A percentile compares a stretch with the other conserved stretches of the same genome.
phyloP scores from a whole-genome alignment of 768 basidiomycete species.

The Mrakia hoshinonis region DNA sequence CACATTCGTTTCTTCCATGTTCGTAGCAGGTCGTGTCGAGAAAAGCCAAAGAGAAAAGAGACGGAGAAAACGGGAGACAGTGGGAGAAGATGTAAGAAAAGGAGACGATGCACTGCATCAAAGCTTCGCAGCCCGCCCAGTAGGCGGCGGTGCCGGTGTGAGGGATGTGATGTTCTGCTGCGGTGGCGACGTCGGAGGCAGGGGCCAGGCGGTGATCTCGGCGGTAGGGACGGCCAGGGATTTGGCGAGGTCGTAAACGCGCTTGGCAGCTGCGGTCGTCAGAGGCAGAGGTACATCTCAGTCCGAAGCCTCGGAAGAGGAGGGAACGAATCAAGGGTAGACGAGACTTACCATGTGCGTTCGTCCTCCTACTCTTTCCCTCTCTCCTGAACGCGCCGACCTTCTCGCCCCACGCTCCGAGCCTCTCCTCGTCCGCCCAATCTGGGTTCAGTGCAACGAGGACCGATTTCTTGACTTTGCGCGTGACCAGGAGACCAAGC shows the following conservation, averaged over 20 bases:
- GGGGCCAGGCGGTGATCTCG: conserved; percentile 14
- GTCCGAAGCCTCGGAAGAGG: too few species aligned
- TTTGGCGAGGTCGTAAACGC: conserved; percentile 15
- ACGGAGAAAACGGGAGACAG: neutral
- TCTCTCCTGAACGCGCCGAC: conserved; percentile 32
- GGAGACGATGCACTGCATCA: neutral
- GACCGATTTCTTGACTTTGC: conserved; percentile 27
- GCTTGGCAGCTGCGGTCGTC: neutral
- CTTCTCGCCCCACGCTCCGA: conserved; percentile 32
- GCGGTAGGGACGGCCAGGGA: neutral
- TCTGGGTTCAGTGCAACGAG: conserved; percentile 33
- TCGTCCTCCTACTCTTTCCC: conserved; percentile 29
- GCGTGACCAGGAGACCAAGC: conserved; percentile 30
- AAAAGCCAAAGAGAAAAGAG: neutral
- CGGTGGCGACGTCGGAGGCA: neutral
- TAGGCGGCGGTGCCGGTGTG: neutral
- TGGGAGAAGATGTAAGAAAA: neutral
- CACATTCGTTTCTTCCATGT: neutral
- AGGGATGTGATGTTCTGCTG: neutral
- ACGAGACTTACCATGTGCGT: conserved; percentile 12
- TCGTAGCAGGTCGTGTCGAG: neutral
- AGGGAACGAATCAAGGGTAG: neutral
- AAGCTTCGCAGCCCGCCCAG: neutral
- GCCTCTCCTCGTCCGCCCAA: conserved; percentile 29
- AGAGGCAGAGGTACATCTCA: neutral